These are phyloP conservation scores for Chlorella sp. DNA, from an alignment of 139 green algal genomes.

Conservation along the genomic window DNA sequence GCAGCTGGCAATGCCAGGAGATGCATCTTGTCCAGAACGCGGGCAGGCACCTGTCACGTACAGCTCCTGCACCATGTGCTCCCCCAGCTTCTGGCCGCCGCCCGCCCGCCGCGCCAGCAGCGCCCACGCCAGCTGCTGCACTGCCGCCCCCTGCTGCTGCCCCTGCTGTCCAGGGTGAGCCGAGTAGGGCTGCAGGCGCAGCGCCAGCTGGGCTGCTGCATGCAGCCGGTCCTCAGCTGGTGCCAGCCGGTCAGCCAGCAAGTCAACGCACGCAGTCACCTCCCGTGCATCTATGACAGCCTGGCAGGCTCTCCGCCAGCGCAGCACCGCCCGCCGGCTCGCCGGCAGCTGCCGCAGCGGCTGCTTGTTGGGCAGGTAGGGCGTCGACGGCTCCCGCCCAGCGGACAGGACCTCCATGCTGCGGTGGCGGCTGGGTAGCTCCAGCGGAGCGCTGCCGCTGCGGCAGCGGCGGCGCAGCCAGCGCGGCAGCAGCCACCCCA, in stretches of 20 bases:
- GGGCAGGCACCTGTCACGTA: constrained; percentile 36
- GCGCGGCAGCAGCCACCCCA: neutral
- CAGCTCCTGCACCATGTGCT: constrained; percentile 39
- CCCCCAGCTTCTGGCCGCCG: constrained; percentile 22
- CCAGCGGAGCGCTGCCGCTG: no score
- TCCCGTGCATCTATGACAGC: constrained; percentile 27
- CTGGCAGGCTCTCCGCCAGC: constrained; percentile 35
- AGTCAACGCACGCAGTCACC: constrained; percentile 19
- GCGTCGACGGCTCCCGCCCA: neutral
- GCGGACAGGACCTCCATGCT: neutral
- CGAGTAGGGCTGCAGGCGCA: constrained; percentile 15
- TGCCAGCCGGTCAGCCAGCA: constrained; percentile 30
- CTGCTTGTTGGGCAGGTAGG: constrained; percentile 1
- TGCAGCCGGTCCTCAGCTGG: constrained; percentile 26
- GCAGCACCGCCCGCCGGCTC: neutral
- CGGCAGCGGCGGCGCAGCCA: neutral
- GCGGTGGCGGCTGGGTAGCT: neutral
- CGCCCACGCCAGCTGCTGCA: constrained; percentile 26
- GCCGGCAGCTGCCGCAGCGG: neutral
- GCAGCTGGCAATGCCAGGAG: no score
- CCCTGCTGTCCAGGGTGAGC: neutral
- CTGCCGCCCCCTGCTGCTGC: constrained; percentile 5
- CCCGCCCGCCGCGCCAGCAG: constrained; percentile 13
- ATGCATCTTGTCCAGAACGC: no score
- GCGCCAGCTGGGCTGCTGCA: constrained; percentile 17